Conservation (phyloP, 1,284 basidiomycete genomes). For the Sporisorium exsertum region DNA sequence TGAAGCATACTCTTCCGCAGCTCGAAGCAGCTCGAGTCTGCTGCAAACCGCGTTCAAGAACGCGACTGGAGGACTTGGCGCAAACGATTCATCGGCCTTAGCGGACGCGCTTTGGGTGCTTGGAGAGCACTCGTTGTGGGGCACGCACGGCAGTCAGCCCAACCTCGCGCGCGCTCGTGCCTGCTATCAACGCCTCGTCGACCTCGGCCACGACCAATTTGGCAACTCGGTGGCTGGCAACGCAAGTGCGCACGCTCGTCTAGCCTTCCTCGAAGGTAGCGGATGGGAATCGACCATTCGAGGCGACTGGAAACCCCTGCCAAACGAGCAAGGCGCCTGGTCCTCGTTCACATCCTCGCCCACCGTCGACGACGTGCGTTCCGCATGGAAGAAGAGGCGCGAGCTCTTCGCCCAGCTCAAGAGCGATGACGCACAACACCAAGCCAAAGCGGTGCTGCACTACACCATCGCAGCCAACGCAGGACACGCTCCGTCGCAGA, state of each 20-base stretch:
- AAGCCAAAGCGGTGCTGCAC: conserved; percentile 80
- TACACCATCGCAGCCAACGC: conserved; percentile 92
- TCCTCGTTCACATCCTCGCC: conserved; percentile 34
- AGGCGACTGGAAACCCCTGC: conserved; percentile 43
- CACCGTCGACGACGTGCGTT: conserved; percentile 27
- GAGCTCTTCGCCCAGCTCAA: conserved; percentile 47
- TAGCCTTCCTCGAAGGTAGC: conserved; percentile 63
- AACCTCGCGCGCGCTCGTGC: conserved; percentile 54
- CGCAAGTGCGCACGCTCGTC: conserved; percentile 63
- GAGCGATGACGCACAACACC: conserved; percentile 44
- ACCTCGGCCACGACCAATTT: conserved; percentile 33
- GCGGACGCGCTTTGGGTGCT: conserved; percentile 66
- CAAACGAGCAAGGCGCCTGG: conserved; percentile 20
- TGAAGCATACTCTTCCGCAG: conserved; percentile 32
- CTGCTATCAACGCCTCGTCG: conserved; percentile 54
- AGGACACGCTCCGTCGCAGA: conserved; percentile 86
- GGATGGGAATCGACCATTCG: conserved; percentile 54
- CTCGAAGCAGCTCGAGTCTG: conserved; percentile 21
- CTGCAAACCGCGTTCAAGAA: conserved; percentile 14
- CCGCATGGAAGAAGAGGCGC: conserved; percentile 42
- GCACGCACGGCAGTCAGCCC: conserved; percentile 62
- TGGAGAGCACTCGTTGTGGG: conserved; percentile 65
- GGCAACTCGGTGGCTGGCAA: conserved; percentile 52
- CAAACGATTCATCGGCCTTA: conserved; percentile 14
- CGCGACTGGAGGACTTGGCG: neutral